These are phyloP conservation scores for Lanmaoa rubissima DNA, from an alignment of 768 basidiomycete species.

Conservation along the genomic window DNA sequence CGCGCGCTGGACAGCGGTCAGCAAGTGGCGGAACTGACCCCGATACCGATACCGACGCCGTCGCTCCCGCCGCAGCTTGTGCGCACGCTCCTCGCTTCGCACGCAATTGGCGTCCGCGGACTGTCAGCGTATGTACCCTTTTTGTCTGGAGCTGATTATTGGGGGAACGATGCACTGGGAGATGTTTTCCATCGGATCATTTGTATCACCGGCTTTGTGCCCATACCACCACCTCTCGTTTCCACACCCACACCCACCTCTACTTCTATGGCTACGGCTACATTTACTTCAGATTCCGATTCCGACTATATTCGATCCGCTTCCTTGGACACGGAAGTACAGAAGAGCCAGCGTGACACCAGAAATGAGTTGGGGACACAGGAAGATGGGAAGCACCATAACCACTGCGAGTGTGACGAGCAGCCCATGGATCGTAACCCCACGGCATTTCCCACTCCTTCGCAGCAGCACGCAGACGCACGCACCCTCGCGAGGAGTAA, in stretches of 20 bases:
- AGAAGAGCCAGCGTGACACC: background rate
- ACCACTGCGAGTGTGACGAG: background rate
- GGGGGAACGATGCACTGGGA: slow-evolving; percentile 31
- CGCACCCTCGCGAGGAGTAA: slow-evolving; percentile 28
- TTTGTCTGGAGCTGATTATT: slow-evolving; percentile 20
- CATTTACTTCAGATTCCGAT: no score
- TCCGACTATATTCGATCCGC: background rate
- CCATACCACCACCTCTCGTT: slow-evolving; percentile 22
- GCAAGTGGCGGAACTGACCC: background rate
- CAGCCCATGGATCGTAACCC: background rate
- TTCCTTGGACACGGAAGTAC: background rate
- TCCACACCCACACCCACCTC: background rate
- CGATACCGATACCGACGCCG: slow-evolving; percentile 15
- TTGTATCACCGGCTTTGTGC: slow-evolving; percentile 44
- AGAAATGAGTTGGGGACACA: background rate
- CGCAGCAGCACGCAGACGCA: slow-evolving; percentile 22
- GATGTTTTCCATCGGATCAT: slow-evolving; percentile 43
- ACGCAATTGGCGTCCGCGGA: slow-evolving; percentile 23
- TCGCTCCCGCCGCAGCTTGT: slow-evolving; percentile 36
- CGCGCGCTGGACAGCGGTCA: background rate
- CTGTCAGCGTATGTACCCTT: slow-evolving; percentile 9
- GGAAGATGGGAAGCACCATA: background rate
- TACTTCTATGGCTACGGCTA: background rate
- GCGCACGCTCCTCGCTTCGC: slow-evolving; percentile 23
- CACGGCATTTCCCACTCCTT: slow-evolving; percentile 11